Evolutionary conservation across 148 eudicot species (phyloP), one percentile per base, ranked within the genome.

Genomic region (Fagopyrum homotropicum): DNA sequence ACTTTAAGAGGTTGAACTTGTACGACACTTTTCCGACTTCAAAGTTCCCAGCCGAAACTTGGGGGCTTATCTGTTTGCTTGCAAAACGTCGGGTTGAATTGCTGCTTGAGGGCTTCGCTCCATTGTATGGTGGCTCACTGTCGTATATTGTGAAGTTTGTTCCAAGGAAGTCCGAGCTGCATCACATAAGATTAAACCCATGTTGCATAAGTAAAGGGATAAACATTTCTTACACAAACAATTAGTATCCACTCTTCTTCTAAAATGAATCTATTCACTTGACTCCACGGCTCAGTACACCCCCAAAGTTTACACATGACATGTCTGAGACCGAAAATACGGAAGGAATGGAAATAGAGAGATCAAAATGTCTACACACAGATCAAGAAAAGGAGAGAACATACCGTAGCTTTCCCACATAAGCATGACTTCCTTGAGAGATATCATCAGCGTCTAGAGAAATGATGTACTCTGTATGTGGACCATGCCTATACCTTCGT

Each of bases 111-210:
- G 92, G 90, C 79, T 90, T 92, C 9, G 97, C 94, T 45, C 93
- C 90, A 59, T 75, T 72, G 83, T 90, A 86, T 59, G 98, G 99
- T 35, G 99, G 93, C 77, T 88, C 84, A 64, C 99, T 85, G 71
- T 96, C 99, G 74, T 89, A 96, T 77, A 96, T 85, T 29, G 82
- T 90, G 78, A 89, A 96, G 75, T 96, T 96, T 71, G 97, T 96
- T 44, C 99, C 99, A 29, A 96, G 98, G 81, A 96, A 96, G 79
- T 96, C 98, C 80, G 99, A 96, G 73, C 98, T 96, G 90, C 75
- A 76, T 6, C 1, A 14, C 71, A 66, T 40, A 12, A 35, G 35
- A 43, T 40, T 40, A 12, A 9, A 54, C 59, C 7, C 17, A 54
- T 52, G 57, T 12, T 5, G 7, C 4, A 49, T 49, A 7, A 49